A percentile compares a stretch with the other conserved stretches of the same genome.
These are phyloP conservation scores for Kodamaea sp. DNA, from an alignment of 1,139 yeast species.

Conservation along the genomic window DNA sequence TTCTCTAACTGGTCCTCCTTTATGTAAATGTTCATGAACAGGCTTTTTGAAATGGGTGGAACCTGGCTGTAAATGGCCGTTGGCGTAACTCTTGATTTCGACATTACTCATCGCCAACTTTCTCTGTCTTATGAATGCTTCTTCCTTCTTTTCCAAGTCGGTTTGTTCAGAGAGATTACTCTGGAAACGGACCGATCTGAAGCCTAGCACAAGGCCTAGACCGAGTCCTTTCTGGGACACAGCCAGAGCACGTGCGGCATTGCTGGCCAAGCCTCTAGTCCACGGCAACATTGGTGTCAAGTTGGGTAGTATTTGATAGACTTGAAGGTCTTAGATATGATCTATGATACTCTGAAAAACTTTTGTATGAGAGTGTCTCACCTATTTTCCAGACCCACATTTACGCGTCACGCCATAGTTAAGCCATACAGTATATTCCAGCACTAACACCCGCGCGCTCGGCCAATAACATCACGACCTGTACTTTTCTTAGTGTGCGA, in stretches of 20 bases:
- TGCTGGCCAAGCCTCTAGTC: no score
- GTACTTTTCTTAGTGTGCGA: constrained; percentile 7
- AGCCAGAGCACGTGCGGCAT: no score
- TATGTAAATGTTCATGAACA: constrained; percentile 80
- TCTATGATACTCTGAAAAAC: no score
- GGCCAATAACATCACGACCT: no score
- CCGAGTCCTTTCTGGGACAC: no score
- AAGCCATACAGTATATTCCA: constrained; percentile 2
- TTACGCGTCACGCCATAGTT: constrained; percentile 4
- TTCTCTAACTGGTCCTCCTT: constrained; percentile 77
- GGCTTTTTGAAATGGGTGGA: constrained; percentile 89
- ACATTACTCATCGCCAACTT: constrained; percentile 71
- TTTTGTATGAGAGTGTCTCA: no score
- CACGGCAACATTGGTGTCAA: no score
- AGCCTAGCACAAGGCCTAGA: no score
- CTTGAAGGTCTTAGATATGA: no score
- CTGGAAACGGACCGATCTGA: neutral
- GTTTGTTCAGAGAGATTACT: constrained; percentile 34
- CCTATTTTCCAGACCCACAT: constrained; percentile 3
- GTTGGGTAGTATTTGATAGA: no score
- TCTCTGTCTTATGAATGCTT: constrained; percentile 67
- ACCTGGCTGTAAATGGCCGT: constrained; percentile 76
- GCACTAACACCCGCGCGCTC: constrained; percentile 4
- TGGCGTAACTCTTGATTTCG: constrained; percentile 72
- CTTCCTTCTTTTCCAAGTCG: constrained; percentile 79